Evolutionary conservation across 2,329 filamentous ascomycete genomes (phyloP), one percentile per base, ranked within the genome.

Genomic region (Pyrenophora seminiperda): DNA sequence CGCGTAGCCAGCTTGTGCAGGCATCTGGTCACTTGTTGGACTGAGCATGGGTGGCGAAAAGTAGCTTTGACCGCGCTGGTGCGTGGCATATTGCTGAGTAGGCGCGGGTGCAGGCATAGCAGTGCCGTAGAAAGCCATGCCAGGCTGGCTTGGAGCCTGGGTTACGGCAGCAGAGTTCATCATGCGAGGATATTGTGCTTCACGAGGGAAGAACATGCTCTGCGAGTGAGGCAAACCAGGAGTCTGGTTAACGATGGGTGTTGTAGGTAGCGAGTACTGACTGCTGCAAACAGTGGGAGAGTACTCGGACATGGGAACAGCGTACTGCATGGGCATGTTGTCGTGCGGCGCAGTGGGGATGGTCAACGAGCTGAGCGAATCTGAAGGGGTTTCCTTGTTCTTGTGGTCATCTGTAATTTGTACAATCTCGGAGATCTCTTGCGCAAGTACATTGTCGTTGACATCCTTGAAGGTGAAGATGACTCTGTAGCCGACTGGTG

Each of bases 401-500:
- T 97, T 97, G 77, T 97, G 93, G 67, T 99, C 93, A 70, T 99
- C 93, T 1, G 94, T 97, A 57, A 97, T 97, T 83, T 97, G 93
- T 58, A 97, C 96, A 86, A 15, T 90, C 91, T 70, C 66, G 4
- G 69, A 71, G 58, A 96, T 87, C 43, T 86, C 85, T 74, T 99
- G 93, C 5, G 91, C 89, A 34, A 97, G 77, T 24, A 96, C 77
- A 36, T 85, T 85, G 62, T 87, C 89, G 56, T 84, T 77, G 66
- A 84, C 84, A 73, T 97, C 90, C 68, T 92, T 96, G 66, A 99
- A 81, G 1, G 93, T 97, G 74, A 97, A 96, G 56, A 99, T 96
- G 63, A 97, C 91, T 63, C 79, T 82, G 74, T 97, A 99, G 1
- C 93, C 93, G 7, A 65, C 58, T 1, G 68, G 68, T 60, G 88